These are phyloP conservation scores for Fraxinus floribunda DNA, from an alignment of 305 asterid genomes.

Conservation along the genomic window DNA sequence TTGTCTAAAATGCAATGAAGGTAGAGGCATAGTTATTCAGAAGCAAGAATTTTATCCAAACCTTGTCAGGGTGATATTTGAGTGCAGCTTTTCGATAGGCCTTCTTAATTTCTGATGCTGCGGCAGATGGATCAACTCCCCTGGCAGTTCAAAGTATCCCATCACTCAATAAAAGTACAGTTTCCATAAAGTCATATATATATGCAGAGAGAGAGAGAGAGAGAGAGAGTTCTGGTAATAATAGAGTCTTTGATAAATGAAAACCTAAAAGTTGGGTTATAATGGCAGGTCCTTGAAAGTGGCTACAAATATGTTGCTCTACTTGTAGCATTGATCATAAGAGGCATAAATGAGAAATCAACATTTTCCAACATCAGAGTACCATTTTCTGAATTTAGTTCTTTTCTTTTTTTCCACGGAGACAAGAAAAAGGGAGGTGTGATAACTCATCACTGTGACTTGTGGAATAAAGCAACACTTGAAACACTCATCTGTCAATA, in stretches of 20 bases:
- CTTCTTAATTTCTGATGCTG: conserved; percentile 81
- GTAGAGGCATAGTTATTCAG: conserved; percentile 16
- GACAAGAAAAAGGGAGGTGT: not conserved
- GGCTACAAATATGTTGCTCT: not conserved
- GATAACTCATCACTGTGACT: not conserved
- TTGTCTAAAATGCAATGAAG: conserved; percentile 10
- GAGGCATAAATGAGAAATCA: conserved; percentile 1
- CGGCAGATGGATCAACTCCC: conserved; percentile 88
- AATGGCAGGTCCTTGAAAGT: conserved; percentile 3
- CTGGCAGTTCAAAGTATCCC: conserved; percentile 47
- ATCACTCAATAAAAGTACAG: conserved; percentile 1
- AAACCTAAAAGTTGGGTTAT: not conserved
- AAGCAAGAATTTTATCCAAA: conserved; percentile 29
- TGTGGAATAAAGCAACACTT: not conserved
- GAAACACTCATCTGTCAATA: not conserved
- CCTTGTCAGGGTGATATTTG: conserved; percentile 98
- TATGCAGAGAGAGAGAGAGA: not conserved
- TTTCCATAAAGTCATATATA: not conserved
- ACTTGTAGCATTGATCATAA: not conserved
- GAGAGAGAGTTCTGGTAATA: not conserved
- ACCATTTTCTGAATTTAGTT: not conserved
- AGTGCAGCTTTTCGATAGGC: conserved; percentile 96
- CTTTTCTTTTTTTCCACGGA: not conserved
- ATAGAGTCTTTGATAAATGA: not conserved
- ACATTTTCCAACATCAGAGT: not conserved